Base-by-base conservation (phyloP, 805 yeast genomes). In the Cyberlindnera mississippiensis region DNA sequence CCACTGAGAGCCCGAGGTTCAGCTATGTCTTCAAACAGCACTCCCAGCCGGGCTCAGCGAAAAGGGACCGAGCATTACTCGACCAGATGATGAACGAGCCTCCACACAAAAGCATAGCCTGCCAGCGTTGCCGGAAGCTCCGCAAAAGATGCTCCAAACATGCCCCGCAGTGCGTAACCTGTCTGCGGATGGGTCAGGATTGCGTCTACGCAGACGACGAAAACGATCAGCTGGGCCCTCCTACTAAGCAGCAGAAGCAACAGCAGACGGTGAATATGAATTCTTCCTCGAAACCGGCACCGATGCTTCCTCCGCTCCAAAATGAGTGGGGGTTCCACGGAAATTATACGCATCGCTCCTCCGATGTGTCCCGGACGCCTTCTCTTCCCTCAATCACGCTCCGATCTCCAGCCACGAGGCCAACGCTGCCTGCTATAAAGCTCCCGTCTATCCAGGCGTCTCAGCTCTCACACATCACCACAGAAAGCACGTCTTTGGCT, bases 91-190 rank as follows among this genome's bases (percentile, higher is more conserved):
- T 30, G 29, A 34, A 17, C 33, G 41, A 16, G n/a, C 44, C 42
- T 17, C 50, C 41, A 27, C 49, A 41, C 22, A 50, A 50, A 41
- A 41, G 46, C 28, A 46, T 48, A 4, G 56, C 58, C n/a, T 57
- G 61, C 38, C 59, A 56, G 28, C 28, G 60, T n/a, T 57, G 61
- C 27, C 45, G 60, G 13, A 49, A 45, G 19, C 44, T 55, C 11
- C 73, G 73, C 49, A 70, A 72, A 65, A 73, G 72, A 49, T 73
- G 78, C 53, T 76, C 73, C 43, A 76, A 73, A 49, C 75, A 70
- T 42, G 62, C 62, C 30, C 78, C 78, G 1, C 69, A 68, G 16
- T 73, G 79, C 55, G 61, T 66, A 28, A 73, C 74, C 37, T 73
- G 78, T 51, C 60, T 70, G 40, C 69, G 69, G 46, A 70, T 75